A percentile compares a stretch with the other conserved stretches of the same genome.
phyloP scores from a whole-genome alignment of 192 early-diverging fungal species.

The Coemansia pectinata region DNA sequence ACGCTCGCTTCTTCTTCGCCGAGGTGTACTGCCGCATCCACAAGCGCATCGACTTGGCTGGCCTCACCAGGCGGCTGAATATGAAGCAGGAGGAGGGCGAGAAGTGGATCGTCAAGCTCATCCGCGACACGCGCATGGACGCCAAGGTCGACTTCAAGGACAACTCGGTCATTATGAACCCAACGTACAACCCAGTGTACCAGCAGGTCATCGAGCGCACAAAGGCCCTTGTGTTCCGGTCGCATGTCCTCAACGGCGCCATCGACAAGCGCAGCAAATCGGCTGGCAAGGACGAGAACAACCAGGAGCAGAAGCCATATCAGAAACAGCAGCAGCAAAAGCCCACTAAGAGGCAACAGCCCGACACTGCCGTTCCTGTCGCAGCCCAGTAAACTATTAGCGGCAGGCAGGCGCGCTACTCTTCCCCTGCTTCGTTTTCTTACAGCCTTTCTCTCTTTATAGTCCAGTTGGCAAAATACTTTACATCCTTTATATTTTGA shows the following conservation, averaged over 20 bases:
- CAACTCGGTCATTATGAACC: constrained; percentile 95
- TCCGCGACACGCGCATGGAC: constrained; percentile 92
- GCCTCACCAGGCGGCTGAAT: constrained; percentile 79
- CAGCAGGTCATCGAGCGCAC: constrained; percentile 97
- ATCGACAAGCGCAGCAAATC: constrained; percentile 79
- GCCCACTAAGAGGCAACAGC: constrained; percentile 21
- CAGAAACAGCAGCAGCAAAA: constrained; percentile 34
- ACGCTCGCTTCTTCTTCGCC: constrained; percentile 89
- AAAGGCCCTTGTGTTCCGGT: constrained; percentile 86
- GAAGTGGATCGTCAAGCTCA: constrained; percentile 98
- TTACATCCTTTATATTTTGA: background rate
- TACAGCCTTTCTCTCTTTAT: background rate
- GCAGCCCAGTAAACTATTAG: constrained; percentile 22
- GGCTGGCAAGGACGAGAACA: constrained; percentile 36
- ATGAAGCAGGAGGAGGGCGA: constrained; percentile 89
- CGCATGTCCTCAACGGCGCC: constrained; percentile 81
- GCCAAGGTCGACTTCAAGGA: constrained; percentile 96
- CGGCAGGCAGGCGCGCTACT: background rate
- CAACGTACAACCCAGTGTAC: constrained; percentile 81
- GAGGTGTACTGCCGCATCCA: constrained; percentile 98
- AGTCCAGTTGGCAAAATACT: background rate
- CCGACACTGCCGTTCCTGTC: constrained; percentile 26
- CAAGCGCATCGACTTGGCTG: constrained; percentile 92
- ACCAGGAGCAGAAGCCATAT: constrained; percentile 24
- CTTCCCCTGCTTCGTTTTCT: constrained; percentile 1